These are phyloP conservation scores for Globisporangium echinulatum DNA, from an alignment of 352 stramenopile genomes.

Conservation along the genomic window DNA sequence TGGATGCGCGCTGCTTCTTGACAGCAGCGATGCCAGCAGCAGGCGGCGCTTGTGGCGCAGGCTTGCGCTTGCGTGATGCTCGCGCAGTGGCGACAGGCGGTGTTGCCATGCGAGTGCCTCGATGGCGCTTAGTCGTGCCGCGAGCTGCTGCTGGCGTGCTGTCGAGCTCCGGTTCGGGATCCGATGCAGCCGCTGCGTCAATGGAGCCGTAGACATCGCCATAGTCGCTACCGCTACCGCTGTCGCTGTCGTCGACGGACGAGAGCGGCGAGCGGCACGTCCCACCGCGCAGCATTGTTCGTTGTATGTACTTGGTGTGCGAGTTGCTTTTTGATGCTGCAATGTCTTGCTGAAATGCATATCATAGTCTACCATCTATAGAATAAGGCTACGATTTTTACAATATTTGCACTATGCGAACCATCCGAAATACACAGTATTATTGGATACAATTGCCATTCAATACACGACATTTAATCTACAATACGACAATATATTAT, in stretches of 20 bases:
- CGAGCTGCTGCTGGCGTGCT: neutral
- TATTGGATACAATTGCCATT: neutral
- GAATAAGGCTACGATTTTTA: no score
- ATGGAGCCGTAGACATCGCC: no score
- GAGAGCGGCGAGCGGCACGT: constrained; percentile 50
- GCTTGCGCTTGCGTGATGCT: constrained; percentile 7
- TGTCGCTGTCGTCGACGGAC: constrained; percentile 31
- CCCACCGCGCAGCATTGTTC: constrained; percentile 4
- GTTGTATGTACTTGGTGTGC: neutral
- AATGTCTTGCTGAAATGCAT: no score
- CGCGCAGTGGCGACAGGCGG: neutral
- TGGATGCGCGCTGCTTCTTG: neutral
- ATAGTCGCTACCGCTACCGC: constrained; percentile 14
- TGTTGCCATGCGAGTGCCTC: neutral
- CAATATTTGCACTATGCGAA: no score
- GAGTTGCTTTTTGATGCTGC: neutral
- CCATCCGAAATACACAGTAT: neutral
- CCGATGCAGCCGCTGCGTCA: neutral
- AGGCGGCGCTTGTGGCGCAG: constrained; percentile 1
- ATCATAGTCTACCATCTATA: no score
- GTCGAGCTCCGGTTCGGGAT: constrained; percentile 1
- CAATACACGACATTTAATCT: neutral
- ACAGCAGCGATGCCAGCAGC: neutral
- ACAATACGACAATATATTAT: no score
- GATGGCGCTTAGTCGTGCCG: neutral